Conservation (phyloP, 1,284 basidiomycete species). For the Chalciporus sp. region DNA sequence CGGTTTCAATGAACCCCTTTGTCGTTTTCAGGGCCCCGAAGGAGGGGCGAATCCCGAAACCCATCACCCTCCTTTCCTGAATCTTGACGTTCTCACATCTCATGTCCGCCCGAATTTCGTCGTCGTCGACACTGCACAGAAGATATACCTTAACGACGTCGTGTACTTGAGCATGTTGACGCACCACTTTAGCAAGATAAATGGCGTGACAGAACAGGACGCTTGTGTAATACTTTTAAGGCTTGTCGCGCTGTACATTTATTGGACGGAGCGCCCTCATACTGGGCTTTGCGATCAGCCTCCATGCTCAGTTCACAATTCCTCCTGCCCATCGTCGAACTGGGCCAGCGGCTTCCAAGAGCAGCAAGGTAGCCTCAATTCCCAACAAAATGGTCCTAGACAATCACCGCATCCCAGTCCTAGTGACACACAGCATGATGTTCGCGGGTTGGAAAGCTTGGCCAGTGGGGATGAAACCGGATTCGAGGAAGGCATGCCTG, state of each 20-base stretch:
- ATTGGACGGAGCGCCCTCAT: too few relatives aligned
- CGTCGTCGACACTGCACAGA: background rate
- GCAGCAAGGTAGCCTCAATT: too few relatives aligned
- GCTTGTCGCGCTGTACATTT: too few relatives aligned
- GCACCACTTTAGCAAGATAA: background rate
- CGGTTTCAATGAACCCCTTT: background rate
- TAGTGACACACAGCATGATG: background rate
- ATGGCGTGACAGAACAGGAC: too few relatives aligned
- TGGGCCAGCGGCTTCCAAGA: too few relatives aligned
- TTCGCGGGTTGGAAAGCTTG: background rate
- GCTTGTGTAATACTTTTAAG: too few relatives aligned
- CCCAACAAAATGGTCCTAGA: too few relatives aligned
- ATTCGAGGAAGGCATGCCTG: background rate
- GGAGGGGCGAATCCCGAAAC: background rate
- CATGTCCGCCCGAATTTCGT: background rate
- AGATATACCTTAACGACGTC: background rate
- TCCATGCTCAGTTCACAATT: too few relatives aligned
- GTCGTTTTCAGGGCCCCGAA: background rate
- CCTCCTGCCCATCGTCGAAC: too few relatives aligned
- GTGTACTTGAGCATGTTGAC: background rate
- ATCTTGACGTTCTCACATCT: background rate
- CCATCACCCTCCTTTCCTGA: background rate
- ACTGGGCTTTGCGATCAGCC: too few relatives aligned
- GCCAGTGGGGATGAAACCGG: background rate
- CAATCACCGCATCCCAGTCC: too few relatives aligned